phyloP scores from a whole-genome alignment of 306 rosid species.

The Nissolia schottii region DNA sequence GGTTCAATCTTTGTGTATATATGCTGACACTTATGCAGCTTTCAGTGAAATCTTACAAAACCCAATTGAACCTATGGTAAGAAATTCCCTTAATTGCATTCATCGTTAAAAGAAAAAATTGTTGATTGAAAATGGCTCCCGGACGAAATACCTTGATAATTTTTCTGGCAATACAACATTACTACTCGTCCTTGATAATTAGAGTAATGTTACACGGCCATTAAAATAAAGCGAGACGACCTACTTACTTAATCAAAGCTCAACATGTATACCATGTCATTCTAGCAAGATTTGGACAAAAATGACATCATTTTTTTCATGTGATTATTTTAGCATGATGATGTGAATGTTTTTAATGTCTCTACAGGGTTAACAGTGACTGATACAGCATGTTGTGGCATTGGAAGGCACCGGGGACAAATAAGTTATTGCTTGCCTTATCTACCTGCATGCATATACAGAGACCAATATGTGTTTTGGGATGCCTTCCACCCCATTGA shows the following conservation, averaged over 20 bases:
- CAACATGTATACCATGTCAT: no score
- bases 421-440: slow-evolving; percentile 36
- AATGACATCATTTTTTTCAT: no score
- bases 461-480: slow-evolving; percentile 41
- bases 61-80: slow-evolving; percentile 29
- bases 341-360: background rate
- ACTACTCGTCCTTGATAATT: no score
- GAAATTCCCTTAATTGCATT: background rate
- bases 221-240: no score
- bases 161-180: no score
- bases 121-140: no score
- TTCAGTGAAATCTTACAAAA: slow-evolving; percentile 6
- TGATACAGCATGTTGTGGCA: slow-evolving; percentile 36
- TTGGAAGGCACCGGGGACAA: slow-evolving; percentile 31
- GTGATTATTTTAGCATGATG: background rate
- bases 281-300: no score
- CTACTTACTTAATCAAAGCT: no score
- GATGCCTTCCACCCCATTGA: slow-evolving; percentile 38
- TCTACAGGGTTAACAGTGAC: slow-evolving; percentile 29
- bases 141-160: no score
- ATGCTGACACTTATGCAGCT: slow-evolving; percentile 16
- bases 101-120: background rate
- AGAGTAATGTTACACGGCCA: no score
- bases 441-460: slow-evolving; percentile 2
- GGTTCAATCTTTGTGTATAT: slow-evolving; percentile 30